phyloP scores from a whole-genome alignment of 2,329 filamentous ascomycete species.

The Hypoxylon sp. region DNA sequence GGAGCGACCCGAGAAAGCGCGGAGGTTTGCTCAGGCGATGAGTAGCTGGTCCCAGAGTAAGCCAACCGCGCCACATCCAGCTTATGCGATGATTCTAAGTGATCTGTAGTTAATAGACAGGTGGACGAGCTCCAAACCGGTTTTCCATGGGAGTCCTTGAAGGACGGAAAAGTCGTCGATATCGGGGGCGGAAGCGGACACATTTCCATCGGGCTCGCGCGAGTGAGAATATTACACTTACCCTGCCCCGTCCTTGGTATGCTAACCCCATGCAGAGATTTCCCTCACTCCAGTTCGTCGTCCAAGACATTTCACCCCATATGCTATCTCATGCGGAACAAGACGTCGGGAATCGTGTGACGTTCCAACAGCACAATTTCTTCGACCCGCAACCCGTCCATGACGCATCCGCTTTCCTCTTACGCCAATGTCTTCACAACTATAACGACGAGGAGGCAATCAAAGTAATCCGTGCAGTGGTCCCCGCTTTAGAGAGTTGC shows the following conservation, averaged over 20 bases:
- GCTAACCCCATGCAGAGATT: neutral
- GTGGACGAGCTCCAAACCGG: neutral
- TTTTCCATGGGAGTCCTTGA: neutral
- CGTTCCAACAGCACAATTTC: neutral
- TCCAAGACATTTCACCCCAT: neutral
- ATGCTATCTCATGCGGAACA: neutral
- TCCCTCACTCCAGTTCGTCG: neutral
- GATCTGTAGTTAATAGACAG: neutral
- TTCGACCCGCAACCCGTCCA: neutral
- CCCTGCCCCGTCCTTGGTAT: neutral
- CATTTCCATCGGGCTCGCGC: neutral
- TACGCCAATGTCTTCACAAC: neutral
- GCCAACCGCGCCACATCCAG: neutral
- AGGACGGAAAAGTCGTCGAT: neutral
- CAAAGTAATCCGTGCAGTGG: neutral
- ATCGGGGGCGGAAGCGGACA: constrained; percentile 1
- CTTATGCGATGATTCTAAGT: neutral
- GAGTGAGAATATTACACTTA: neutral
- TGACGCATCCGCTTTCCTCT: neutral
- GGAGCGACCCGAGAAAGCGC: constrained; percentile 45
- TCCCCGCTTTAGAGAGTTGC: neutral
- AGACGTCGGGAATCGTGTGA: neutral
- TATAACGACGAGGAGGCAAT: neutral
- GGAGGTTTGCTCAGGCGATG: constrained; percentile 52
- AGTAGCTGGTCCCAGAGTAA: constrained; percentile 45